phyloP scores from a whole-genome alignment of 768 basidiomycete genomes.

The Phylloporus sp. region DNA sequence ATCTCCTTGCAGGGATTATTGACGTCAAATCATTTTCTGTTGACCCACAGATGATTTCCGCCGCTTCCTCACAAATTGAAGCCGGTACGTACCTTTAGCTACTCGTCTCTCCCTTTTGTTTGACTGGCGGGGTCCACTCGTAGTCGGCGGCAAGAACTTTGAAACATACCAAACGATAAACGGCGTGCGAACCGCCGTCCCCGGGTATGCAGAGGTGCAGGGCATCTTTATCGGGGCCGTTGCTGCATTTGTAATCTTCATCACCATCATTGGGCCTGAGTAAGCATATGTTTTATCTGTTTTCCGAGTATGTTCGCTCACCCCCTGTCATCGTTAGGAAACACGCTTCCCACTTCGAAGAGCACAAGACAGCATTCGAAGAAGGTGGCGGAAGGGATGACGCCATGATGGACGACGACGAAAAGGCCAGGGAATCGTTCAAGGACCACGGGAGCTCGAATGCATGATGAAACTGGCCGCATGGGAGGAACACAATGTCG shows the following conservation, averaged over 20 bases:
- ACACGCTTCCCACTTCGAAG: constrained; percentile 80
- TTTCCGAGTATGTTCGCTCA: not conserved
- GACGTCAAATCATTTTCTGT: not conserved
- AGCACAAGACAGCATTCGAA: constrained; percentile 74
- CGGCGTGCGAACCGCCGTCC: constrained; percentile 39
- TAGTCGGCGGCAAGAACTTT: constrained; percentile 59
- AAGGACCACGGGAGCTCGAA: not conserved
- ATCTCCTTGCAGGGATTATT: not conserved
- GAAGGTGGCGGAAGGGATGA: constrained; percentile 58
- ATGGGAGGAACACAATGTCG: not conserved
- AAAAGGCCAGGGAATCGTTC: constrained; percentile 4
- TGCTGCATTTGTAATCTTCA: constrained; percentile 67
- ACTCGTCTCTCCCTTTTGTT: not conserved
- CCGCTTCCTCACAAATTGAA: constrained; percentile 78
- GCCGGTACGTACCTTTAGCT: constrained; percentile 40
- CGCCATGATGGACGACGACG: constrained; percentile 29
- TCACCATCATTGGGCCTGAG: constrained; percentile 78
- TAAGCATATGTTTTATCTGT: constrained; percentile 32
- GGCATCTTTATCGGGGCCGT: constrained; percentile 86
- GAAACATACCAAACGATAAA: constrained; percentile 41
- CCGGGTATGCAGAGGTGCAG: constrained; percentile 74
- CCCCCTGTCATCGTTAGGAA: constrained; percentile 38
- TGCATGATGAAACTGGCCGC: constrained; percentile 1
- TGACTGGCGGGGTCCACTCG: not conserved
- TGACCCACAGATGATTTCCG: constrained; percentile 50